phyloP scores from a whole-genome alignment of 2,329 filamentous ascomycete species.

The Graphilbum fragrans region DNA sequence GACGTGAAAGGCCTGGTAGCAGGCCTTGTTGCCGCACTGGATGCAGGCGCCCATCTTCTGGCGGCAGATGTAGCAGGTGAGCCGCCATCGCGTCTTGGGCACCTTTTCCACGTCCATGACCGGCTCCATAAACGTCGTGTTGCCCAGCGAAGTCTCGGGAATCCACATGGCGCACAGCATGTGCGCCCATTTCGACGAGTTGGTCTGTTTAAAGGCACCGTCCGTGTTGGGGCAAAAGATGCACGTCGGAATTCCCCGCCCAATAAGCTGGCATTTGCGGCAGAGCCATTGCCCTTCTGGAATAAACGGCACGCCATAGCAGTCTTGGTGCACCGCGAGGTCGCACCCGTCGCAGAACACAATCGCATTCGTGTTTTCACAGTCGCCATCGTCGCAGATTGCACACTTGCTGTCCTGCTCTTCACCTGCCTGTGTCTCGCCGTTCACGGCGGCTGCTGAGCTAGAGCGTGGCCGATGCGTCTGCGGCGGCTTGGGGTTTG shows the following conservation, averaged over 20 bases:
- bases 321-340: slow-evolving; percentile 94
- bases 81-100: slow-evolving; percentile 84
- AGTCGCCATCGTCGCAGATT: slow-evolving; percentile 98
- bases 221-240: slow-evolving; percentile 98
- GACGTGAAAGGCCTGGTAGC: slow-evolving; percentile 94
- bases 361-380: slow-evolving; percentile 97
- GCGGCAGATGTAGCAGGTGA: slow-evolving; percentile 91
- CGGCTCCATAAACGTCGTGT: slow-evolving; percentile 95
- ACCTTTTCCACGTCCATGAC: slow-evolving; percentile 98
- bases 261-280: slow-evolving; percentile 90
- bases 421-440: slow-evolving; percentile 76
- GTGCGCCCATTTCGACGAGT: slow-evolving; percentile 92
- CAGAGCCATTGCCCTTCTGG: slow-evolving; percentile 98
- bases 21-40: slow-evolving; percentile 94
- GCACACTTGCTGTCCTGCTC: slow-evolving; percentile 96
- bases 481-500: slow-evolving; percentile 90
- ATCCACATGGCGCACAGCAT: slow-evolving; percentile 97
- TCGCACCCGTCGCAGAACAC: slow-evolving; percentile 99
- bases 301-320: slow-evolving; percentile 96
- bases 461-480: slow-evolving; percentile 87
- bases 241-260: slow-evolving; percentile 83
- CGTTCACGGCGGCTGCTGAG: slow-evolving; percentile 89
- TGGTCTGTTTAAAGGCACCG: slow-evolving; percentile 97
- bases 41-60: slow-evolving; percentile 98
- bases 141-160: slow-evolving; percentile 88